Conservation (phyloP, 805 yeast genomes). For the Yamadazyma nakazawae region DNA sequence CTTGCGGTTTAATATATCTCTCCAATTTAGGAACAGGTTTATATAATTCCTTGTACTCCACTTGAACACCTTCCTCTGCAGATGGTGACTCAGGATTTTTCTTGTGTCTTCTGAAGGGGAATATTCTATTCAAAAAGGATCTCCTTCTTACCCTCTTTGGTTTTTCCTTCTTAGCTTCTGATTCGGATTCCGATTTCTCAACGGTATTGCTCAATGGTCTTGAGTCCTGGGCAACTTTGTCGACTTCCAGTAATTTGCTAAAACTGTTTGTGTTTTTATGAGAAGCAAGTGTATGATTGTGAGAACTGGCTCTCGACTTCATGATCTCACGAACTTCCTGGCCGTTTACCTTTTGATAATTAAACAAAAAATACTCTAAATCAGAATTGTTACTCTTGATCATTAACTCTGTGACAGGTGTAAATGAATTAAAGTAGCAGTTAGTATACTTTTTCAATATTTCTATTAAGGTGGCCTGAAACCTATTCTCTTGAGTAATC, state of each 20-base stretch:
- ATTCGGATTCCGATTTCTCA: background rate
- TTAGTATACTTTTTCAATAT: constrained; percentile 20
- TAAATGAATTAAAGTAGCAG: constrained; percentile 22
- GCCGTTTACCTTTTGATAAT: constrained; percentile 9
- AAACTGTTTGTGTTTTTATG: background rate
- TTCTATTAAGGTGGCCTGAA: constrained; percentile 21
- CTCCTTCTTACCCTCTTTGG: constrained; percentile 4
- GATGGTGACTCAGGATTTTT: background rate
- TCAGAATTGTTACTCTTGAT: constrained; percentile 17
- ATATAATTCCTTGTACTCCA: constrained; percentile 12
- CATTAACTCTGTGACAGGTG: constrained; percentile 20
- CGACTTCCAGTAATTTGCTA: background rate
- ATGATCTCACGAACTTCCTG: constrained; percentile 13
- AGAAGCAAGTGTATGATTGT: background rate
- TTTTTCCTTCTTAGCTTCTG: background rate
- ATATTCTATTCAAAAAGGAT: constrained; percentile 12
- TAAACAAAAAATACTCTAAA: constrained; percentile 10
- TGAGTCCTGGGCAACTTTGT: background rate
- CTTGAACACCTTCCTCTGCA: background rate
- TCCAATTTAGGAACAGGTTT: constrained; percentile 13
- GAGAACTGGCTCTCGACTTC: constrained; percentile 12
- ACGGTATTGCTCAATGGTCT: background rate
- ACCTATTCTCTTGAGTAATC: constrained; percentile 18
- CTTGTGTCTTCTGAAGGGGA: constrained; percentile 8
- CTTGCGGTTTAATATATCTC: background rate